Base-by-base conservation (phyloP, 2,329 filamentous ascomycete species). In the Metarhizium guizhouense region DNA sequence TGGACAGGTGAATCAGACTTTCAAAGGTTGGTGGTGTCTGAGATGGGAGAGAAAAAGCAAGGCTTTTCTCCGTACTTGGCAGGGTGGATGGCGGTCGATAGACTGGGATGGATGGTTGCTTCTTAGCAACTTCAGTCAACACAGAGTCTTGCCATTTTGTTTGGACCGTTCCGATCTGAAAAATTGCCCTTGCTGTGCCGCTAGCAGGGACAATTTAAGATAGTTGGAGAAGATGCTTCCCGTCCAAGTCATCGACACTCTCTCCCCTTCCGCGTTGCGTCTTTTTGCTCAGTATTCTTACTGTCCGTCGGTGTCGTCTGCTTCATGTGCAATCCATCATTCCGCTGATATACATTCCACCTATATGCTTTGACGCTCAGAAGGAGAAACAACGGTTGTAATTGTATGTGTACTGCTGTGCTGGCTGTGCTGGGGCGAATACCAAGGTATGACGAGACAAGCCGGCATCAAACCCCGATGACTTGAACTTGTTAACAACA, bases 1-100 rank as follows among this genome's bases (percentile, higher is more conserved):
- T 49, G 29, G 38, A 13, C n/a, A 58, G 42, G 54, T 58, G 55
- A 54, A 59, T 57, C 59, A 59, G 40, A 48, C 43, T 53, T 25
- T 34, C 32, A 34, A 34, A 34, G 6, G 32, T 34, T 25, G 47
- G 48, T 29, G 36, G 25, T 58, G 59, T 61, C 54, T 58, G 53
- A 38, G 56, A 54, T 55, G 30, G n/a, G 54, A 51, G 30, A 34
- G 32, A 54, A 59, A 60, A 62, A 60, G 60, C 43, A 60, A 59
- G 8, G 6, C 16, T 45, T 18, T 40, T 2, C 54, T 36, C 54
- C 30, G n/a, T 45, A 6, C 16, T 45, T 45, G 42, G 42, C 16
- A 8, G n/a, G 42, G 42, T 45, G n/a, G 42, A 45, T 45, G 16
- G 53, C 25, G 18, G 25, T 29, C 43, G 50, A 6, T 29, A 56